Percentiles rank a stretch among this genome's conserved stretches.
Conservation (phyloP, 108 stramenopile species). For the Nitzschia putrida region DNA sequence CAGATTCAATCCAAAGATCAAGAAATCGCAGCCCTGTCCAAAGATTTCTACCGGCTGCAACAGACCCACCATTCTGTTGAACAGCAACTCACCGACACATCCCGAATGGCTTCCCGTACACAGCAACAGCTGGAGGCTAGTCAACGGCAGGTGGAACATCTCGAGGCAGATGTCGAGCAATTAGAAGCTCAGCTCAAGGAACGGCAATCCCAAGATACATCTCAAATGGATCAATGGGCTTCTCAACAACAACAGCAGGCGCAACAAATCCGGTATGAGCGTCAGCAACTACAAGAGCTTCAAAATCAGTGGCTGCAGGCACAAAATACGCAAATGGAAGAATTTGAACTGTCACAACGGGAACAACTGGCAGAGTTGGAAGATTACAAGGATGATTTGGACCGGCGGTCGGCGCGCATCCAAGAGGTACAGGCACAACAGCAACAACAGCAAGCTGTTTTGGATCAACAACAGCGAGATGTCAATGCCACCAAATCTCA, state of each 20-base stretch:
- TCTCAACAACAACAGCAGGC: slow-evolving; percentile 27
- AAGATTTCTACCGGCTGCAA: slow-evolving; percentile 15
- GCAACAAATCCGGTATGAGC: slow-evolving; percentile 23
- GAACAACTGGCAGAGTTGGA: slow-evolving; percentile 27
- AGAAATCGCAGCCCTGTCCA: slow-evolving; percentile 2
- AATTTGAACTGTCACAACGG: slow-evolving; percentile 18
- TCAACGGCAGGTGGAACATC: slow-evolving; percentile 20
- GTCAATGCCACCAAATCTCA: neutral
- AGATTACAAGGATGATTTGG: slow-evolving; percentile 10
- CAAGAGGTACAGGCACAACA: slow-evolving; percentile 1
- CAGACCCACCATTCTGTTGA: slow-evolving; percentile 11
- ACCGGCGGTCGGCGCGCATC: slow-evolving; percentile 2
- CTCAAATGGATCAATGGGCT: slow-evolving; percentile 21
- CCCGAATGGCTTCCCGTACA: neutral
- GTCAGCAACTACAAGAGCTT: slow-evolving; percentile 29
- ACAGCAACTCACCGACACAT: slow-evolving; percentile 8
- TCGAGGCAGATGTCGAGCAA: slow-evolving; percentile 17
- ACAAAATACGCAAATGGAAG: slow-evolving; percentile 38
- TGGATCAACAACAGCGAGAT: slow-evolving; percentile 5
- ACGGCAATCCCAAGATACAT: slow-evolving; percentile 10
- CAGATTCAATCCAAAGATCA: slow-evolving; percentile 19
- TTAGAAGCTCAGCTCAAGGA: slow-evolving; percentile 21
- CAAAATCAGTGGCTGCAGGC: slow-evolving; percentile 37
- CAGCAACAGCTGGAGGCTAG: slow-evolving; percentile 26
- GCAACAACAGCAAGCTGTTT: neutral